Evolutionary conservation across 306 rosid genomes (phyloP), one percentile per base, ranked within the genome.

Genomic region (Prunus mongolica): DNA sequence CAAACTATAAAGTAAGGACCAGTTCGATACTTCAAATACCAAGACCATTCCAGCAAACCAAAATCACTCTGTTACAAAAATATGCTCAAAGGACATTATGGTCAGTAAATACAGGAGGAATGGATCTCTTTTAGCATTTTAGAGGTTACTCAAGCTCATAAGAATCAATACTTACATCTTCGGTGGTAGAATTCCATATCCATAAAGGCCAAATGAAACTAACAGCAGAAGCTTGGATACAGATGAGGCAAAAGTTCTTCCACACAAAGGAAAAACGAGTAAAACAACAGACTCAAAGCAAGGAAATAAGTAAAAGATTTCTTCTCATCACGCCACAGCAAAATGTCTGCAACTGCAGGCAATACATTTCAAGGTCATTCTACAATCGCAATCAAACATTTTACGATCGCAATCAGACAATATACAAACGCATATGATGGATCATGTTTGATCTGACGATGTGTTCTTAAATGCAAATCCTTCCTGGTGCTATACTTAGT

Each of bases 321-420:
- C 84, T 65, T 89, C 90, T 93, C 97, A n/a, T 93, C 87, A 78
- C 96, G 93, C 98, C 98, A 93, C 85, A 88, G 86, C 88, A 93
- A 83, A 79, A 93, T 72, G 55, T 79, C 85, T 34, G 98, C 97
- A 83, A 89, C 98, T 93, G 93, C 81, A 79, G 77, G 77, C 80
- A 83, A 82, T 30, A 86, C 74, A 88, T 68, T 47, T 67, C 52
- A 70, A 78, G 46, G 75, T 86, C 82, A 91, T 68, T 55, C 71
- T 64, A 16, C 22, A 19, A 52, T 75, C 13, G 12, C 24, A 67
- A 61, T 46, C 47, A 16, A 46, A 74, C 6, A 27, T 68, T 55
- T 64, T 63, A 16, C 22, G 15, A 25, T 75, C 5, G 1, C 38
- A 32, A 32, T 32, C 38, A 32, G 5, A 32, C 38, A 32, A 32